Percentiles rank a stretch among this genome's conserved stretches.
Evolutionary conservation across 108 stramenopile species (phyloP).

Genomic region (Nitzschia inconspicua): DNA sequence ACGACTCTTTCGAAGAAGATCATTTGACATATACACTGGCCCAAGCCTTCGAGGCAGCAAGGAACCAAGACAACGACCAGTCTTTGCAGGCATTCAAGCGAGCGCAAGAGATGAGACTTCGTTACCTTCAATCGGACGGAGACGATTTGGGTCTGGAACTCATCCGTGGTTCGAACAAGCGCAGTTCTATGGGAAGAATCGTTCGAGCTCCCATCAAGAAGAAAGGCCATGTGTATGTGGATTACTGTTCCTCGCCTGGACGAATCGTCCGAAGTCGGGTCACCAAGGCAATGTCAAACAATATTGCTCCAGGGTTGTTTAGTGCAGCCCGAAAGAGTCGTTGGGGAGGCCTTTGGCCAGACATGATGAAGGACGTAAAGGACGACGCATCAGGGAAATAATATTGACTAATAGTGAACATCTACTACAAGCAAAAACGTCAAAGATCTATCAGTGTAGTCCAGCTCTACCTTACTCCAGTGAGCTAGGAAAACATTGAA

Average conservation of each 20-base stretch:
- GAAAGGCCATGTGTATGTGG: slow-evolving; percentile 71
- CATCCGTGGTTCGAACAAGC: slow-evolving; percentile 52
- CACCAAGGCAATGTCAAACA: slow-evolving; percentile 41
- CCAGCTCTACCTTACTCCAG: no score
- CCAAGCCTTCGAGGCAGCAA: slow-evolving; percentile 37
- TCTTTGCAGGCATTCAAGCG: slow-evolving; percentile 13
- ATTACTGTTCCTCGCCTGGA: slow-evolving; percentile 65
- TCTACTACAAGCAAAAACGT: no score
- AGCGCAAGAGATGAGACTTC: slow-evolving; percentile 37
- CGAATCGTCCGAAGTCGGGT: slow-evolving; percentile 64
- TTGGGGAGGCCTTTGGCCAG: slow-evolving; percentile 86
- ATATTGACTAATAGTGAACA: no score
- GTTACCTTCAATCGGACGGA: slow-evolving; percentile 49
- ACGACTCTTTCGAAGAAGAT: slow-evolving; percentile 13
- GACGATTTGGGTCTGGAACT: slow-evolving; percentile 73
- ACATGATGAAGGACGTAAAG: slow-evolving; percentile 27
- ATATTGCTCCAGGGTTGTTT: slow-evolving; percentile 68
- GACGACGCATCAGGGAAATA: background rate
- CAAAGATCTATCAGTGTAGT: no score
- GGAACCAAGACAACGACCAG: slow-evolving; percentile 24
- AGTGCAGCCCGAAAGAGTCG: slow-evolving; percentile 69
- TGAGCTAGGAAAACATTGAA: no score
- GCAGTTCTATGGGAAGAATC: slow-evolving; percentile 58
- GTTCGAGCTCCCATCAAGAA: slow-evolving; percentile 77
- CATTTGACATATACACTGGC: slow-evolving; percentile 52